Base-by-base conservation (phyloP, 345 rosid species). In the Toxicodendron radicans region DNA sequence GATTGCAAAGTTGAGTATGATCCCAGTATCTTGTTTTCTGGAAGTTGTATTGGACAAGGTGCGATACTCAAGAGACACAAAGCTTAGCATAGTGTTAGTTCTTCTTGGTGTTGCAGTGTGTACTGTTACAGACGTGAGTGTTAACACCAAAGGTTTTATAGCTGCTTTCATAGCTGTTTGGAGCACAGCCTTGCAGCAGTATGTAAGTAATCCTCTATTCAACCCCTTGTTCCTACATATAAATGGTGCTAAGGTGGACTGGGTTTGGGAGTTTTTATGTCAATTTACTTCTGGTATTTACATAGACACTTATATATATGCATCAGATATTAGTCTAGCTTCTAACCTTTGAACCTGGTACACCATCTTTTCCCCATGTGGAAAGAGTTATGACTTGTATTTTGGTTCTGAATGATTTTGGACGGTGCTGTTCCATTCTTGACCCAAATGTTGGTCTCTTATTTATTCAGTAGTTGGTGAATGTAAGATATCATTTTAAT, bases 1-100 rank as follows among this genome's bases (percentile, higher is more conserved):
- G 99, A 92, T 96, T 71, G 99, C 99, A 3, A 96, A 93, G 90
- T 87, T 96, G 79, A 96, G 97, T 78, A 93, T 96, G 98, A 96
- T 96, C 68, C 99, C 98, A 1, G 98, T 96, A 70, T 93, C 98
- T 57, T 96, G 97, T 76, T 85, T 93, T 71, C 87, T 96, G 67
- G 99, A 96, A 88, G 90, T 96, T 62, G 87, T 89, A 59, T 88
- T 96, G 82, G 99, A 96, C 85, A 89, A 92, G 14, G 92, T 96
- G 27, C 87, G 92, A 68, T 96, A 93, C 75, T 96, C 98, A 7
- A 87, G 99, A 83, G 97, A 96, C 74, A 93, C 99, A 38, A 93
- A 93, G 88, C 98, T 96, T 73, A 96, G 99, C 89, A 96, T 96
- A 71, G 23, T 82, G 65, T 59, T 96, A 51, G 99, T 96, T 71